phyloP scores from a whole-genome alignment of 768 basidiomycete genomes.

The Phlebiopsis gigantea region DNA sequence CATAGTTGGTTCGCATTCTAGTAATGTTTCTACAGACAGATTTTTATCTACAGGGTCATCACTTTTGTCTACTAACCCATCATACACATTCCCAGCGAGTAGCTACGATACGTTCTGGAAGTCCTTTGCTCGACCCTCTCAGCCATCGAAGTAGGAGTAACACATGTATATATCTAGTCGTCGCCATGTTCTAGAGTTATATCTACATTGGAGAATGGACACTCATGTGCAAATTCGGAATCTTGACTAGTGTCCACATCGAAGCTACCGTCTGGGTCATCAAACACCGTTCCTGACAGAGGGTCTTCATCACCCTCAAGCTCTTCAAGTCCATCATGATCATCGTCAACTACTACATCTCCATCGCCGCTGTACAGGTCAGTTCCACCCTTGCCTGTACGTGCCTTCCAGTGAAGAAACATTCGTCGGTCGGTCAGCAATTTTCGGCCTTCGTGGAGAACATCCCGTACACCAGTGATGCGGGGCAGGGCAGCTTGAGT shows the following conservation, averaged over 20 bases:
- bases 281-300: background rate
- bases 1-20: too few species aligned
- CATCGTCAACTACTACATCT: background rate
- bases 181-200: background rate
- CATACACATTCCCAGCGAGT: too few species aligned
- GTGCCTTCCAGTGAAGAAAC: background rate
- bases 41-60: too few species aligned
- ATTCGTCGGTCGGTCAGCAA: background rate
- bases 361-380: background rate
- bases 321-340: background rate
- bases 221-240: background rate
- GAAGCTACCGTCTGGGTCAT: background rate
- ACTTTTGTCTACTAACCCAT: too few species aligned
- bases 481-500: background rate
- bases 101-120: too few species aligned
- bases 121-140: too few species aligned
- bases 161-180: background rate
- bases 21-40: too few species aligned
- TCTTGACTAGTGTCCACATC: background rate
- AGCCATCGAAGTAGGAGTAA: too few species aligned
- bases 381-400: background rate
- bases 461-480: background rate
- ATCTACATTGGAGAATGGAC: background rate
- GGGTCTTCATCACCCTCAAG: background rate
- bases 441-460: background rate